A percentile compares a stretch with the other conserved stretches of the same genome.
Conservation (phyloP, 352 stramenopile species). For the Thalassiosira hispida region DNA sequence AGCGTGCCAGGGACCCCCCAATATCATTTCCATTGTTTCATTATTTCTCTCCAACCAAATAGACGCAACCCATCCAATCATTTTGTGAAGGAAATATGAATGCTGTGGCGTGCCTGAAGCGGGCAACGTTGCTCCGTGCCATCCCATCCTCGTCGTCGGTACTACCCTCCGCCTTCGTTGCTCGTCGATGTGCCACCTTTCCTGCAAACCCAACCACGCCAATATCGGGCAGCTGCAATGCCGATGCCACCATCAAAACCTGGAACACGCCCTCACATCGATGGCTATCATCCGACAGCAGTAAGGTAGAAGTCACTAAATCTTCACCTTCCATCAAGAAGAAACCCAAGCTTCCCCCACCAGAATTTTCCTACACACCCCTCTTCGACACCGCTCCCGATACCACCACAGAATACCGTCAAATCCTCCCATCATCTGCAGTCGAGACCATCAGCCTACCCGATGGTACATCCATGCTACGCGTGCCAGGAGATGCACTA, state of each 20-base stretch:
- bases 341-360: conserved; percentile 34
- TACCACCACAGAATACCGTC: conserved; percentile 60
- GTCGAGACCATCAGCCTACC: conserved; percentile 55
- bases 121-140: conserved; percentile 6
- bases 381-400: conserved; percentile 65
- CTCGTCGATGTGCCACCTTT: background rate
- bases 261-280: conserved; percentile 6
- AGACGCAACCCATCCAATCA: no score
- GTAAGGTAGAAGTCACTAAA: conserved; percentile 39
- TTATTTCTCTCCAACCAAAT: no score
- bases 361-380: conserved; percentile 67
- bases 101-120: conserved; percentile 17
- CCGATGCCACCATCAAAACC: background rate
- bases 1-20: no score
- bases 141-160: conserved; percentile 2
- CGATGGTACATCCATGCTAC: conserved; percentile 63
- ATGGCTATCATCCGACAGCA: conserved; percentile 32
- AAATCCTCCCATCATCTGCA: conserved; percentile 57
- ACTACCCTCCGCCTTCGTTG: background rate
- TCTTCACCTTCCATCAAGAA: conserved; percentile 34
- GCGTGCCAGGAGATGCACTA: conserved; percentile 67
- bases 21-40: no score
- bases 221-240: background rate
- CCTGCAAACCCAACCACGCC: background rate
- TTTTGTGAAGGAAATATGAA: no score